These are phyloP conservation scores for Fonsecaea monophora DNA, from an alignment of 2,329 filamentous ascomycete genomes.

Conservation along the genomic window DNA sequence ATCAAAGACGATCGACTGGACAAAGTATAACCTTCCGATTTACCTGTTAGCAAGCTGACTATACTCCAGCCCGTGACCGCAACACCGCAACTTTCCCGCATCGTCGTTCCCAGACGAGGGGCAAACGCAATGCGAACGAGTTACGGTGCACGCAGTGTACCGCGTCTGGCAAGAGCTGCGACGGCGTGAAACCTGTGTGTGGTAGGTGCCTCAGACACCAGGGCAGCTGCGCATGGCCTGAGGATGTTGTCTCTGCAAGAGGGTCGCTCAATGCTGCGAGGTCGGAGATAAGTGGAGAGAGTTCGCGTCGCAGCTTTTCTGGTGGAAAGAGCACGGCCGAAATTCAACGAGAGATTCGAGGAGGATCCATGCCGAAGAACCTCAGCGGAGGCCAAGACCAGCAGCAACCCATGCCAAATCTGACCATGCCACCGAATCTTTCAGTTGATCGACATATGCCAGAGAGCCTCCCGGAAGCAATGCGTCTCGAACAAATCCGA, in stretches of 20 bases:
- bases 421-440: background rate
- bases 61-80: background rate
- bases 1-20: background rate
- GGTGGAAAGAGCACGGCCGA: background rate
- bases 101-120: background rate
- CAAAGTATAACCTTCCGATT: background rate
- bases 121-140: background rate
- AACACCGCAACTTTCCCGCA: background rate
- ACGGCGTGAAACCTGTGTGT: conserved; percentile 12
- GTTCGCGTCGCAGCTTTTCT: background rate
- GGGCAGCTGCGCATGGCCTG: background rate
- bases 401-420: background rate
- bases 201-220: background rate
- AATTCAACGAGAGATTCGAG: background rate
- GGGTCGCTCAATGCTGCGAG: background rate
- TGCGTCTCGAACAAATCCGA: conserved; percentile 9
- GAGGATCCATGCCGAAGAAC: too few relatives aligned
- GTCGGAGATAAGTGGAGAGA: background rate
- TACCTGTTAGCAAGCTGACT: background rate
- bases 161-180: background rate
- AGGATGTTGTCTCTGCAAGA: background rate
- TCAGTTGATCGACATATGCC: background rate
- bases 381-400: background rate
- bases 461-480: background rate
- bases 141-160: background rate